These are phyloP conservation scores for Fusarium lateritium DNA, from an alignment of 2,329 filamentous ascomycete genomes.

Conservation along the genomic window DNA sequence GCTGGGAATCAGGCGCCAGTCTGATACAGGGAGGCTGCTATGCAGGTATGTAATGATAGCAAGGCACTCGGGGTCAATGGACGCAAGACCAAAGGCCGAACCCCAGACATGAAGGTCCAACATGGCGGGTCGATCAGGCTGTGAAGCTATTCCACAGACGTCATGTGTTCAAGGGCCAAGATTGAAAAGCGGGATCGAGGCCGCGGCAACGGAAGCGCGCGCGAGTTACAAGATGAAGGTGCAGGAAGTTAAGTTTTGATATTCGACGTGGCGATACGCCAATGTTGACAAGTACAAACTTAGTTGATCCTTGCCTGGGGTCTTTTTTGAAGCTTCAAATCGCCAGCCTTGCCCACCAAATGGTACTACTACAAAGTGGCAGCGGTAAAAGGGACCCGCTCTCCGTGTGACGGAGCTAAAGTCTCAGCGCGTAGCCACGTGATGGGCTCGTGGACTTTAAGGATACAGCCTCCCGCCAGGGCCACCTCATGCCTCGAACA, in stretches of 20 bases:
- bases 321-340: conserved; percentile 29
- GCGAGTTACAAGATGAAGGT: conserved; percentile 15
- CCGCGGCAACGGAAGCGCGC: conserved; percentile 24
- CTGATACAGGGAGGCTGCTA: conserved; percentile 69
- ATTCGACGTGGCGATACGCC: conserved; percentile 30
- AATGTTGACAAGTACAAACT: conserved; percentile 13
- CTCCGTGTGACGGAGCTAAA: conserved; percentile 22
- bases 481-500: background rate
- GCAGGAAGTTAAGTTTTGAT: conserved; percentile 9
- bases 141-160: conserved; percentile 32
- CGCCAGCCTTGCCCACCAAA: conserved; percentile 38
- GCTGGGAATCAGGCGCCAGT: conserved; percentile 80
- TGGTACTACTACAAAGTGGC: background rate
- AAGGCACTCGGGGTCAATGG: conserved; percentile 92
- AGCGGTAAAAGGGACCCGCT: conserved; percentile 17
- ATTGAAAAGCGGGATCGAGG: conserved; percentile 3
- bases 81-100: conserved; percentile 88
- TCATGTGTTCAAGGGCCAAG: conserved; percentile 20
- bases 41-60: conserved; percentile 85
- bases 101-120: conserved; percentile 89
- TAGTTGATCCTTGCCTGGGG: conserved; percentile 15
- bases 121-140: conserved; percentile 47
- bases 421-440: conserved; percentile 49
- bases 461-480: conserved; percentile 6
- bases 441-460: conserved; percentile 28